A percentile compares a stretch with the other conserved stretches of the same genome.
phyloP scores from a whole-genome alignment of 2,329 filamentous ascomycete genomes.

The Pyrenophora tritici-repentis region DNA sequence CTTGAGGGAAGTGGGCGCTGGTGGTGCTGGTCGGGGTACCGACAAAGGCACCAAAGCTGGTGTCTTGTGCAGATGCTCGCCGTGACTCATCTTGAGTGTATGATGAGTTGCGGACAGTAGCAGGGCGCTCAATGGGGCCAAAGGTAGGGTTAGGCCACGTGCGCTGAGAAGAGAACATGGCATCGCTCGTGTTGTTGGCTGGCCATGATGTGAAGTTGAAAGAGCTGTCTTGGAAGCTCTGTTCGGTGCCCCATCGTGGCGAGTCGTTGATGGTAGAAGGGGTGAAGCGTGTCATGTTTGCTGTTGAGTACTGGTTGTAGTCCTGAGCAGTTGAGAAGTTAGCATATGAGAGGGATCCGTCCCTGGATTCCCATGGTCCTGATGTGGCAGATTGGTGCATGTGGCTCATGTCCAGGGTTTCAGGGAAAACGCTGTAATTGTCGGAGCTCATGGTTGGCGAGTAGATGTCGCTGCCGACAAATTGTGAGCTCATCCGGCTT shows the following conservation, averaged over 20 bases:
- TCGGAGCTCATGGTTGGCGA: conserved; percentile 47
- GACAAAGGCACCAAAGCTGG: conserved; percentile 33
- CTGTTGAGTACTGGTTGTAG: conserved; percentile 34
- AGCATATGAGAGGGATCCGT: conserved; percentile 42
- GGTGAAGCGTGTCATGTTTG: conserved; percentile 31
- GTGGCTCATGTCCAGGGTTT: conserved; percentile 42
- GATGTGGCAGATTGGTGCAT: conserved; percentile 37
- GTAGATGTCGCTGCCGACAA: conserved; percentile 39
- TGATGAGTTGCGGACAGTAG: conserved; percentile 31
- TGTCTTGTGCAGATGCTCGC: conserved; percentile 32
- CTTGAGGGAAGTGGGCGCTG: conserved; percentile 30
- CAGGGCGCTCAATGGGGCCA: conserved; percentile 29
- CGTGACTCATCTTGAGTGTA: conserved; percentile 31
- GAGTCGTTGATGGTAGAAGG: conserved; percentile 25
- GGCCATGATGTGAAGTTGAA: conserved; percentile 37
- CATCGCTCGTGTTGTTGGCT: conserved; percentile 22
- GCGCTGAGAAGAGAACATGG: conserved; percentile 34
- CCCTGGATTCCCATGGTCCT: conserved; percentile 40
- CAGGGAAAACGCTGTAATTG: conserved; percentile 40
- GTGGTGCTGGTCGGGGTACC: conserved; percentile 41
- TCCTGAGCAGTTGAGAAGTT: conserved; percentile 47
- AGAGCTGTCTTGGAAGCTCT: conserved; percentile 32
- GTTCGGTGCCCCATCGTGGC: conserved; percentile 34
- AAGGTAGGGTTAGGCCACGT: conserved; percentile 26
- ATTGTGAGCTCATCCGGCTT: conserved; percentile 36